These are phyloP conservation scores for Abelmoschus esculentus DNA, from an alignment of 345 rosid species.

Conservation along the genomic window DNA sequence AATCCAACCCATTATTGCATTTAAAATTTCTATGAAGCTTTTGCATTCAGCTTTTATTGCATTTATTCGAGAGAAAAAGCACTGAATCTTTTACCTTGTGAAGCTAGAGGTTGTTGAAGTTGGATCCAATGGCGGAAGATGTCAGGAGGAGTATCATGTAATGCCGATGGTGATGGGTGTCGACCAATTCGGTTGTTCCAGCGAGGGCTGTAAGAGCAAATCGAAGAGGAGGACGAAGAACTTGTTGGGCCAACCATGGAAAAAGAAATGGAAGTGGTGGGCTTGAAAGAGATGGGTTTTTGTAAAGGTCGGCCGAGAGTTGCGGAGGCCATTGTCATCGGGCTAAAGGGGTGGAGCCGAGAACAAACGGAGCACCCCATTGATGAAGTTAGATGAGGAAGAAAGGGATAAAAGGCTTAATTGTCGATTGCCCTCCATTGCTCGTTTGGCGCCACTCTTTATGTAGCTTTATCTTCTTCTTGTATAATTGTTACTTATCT, in stretches of 20 bases:
- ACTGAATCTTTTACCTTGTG: conserved; percentile 29
- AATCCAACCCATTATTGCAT: not conserved
- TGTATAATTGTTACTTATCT: not conserved
- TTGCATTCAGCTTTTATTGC: not conserved
- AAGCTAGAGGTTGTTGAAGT: conserved; percentile 35
- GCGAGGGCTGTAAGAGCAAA: conserved; percentile 32
- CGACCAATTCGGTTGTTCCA: conserved; percentile 32
- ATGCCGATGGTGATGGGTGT: conserved; percentile 7
- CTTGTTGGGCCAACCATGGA: conserved; percentile 23
- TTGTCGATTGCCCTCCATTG: not conserved
- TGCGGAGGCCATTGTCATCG: conserved; percentile 8
- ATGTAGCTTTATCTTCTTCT: not conserved
- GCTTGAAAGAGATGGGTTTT: conserved; percentile 6
- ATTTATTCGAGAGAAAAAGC: not conserved
- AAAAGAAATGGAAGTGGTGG: conserved; percentile 16
- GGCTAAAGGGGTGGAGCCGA: conserved; percentile 23
- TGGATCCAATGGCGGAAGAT: conserved; percentile 58
- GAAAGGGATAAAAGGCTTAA: not conserved
- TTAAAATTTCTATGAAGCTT: not conserved
- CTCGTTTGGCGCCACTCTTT: not conserved
- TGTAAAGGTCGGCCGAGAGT: not conserved
- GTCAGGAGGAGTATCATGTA: conserved; percentile 28
- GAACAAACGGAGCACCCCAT: conserved; percentile 20
- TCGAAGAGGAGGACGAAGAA: conserved; percentile 14
- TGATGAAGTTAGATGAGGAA: not conserved